phyloP scores from a whole-genome alignment of 2,329 filamentous ascomycete species.

The Aspergillus pseudotamarii region DNA sequence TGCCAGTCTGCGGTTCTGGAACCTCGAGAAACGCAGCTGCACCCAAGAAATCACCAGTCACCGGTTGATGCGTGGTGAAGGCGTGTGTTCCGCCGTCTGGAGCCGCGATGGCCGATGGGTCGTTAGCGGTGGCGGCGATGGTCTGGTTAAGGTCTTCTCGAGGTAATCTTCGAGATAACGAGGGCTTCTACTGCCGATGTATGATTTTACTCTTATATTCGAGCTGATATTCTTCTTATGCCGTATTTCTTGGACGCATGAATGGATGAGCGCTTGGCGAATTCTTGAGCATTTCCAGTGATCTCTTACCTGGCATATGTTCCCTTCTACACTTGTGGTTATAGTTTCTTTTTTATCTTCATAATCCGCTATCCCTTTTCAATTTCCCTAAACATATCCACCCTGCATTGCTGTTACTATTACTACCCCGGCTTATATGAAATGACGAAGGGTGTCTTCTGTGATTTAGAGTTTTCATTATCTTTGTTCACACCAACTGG shows the following conservation, averaged over 20 bases:
- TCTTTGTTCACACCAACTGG: background rate
- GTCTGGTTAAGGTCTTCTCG: conserved; percentile 87
- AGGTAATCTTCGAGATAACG: conserved; percentile 32
- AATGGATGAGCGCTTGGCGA: conserved; percentile 40
- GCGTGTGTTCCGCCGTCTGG: conserved; percentile 93
- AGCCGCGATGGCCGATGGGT: conserved; percentile 94
- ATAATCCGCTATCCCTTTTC: conserved; percentile 23
- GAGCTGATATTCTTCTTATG: conserved; percentile 25
- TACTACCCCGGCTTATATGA: conserved; percentile 7
- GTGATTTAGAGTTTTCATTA: conserved; percentile 5
- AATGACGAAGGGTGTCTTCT: background rate
- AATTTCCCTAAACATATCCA: conserved; percentile 3
- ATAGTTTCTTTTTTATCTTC: conserved; percentile 21
- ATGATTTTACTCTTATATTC: conserved; percentile 31
- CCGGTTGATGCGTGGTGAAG: conserved; percentile 92
- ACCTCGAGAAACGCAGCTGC: conserved; percentile 90
- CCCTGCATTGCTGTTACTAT: conserved; percentile 2
- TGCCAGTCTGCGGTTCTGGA: conserved; percentile 95
- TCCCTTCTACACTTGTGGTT: conserved; percentile 36
- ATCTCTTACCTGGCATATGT: conserved; percentile 38
- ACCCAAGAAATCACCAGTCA: conserved; percentile 94
- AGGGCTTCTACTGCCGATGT: conserved; percentile 29
- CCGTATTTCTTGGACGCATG: conserved; percentile 35
- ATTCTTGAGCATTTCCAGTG: conserved; percentile 42
- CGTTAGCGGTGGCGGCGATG: conserved; percentile 90